A percentile compares a stretch with the other conserved stretches of the same genome.
Conservation (phyloP, 2,329 filamentous ascomycete species). For the Botrytis deweyae region DNA sequence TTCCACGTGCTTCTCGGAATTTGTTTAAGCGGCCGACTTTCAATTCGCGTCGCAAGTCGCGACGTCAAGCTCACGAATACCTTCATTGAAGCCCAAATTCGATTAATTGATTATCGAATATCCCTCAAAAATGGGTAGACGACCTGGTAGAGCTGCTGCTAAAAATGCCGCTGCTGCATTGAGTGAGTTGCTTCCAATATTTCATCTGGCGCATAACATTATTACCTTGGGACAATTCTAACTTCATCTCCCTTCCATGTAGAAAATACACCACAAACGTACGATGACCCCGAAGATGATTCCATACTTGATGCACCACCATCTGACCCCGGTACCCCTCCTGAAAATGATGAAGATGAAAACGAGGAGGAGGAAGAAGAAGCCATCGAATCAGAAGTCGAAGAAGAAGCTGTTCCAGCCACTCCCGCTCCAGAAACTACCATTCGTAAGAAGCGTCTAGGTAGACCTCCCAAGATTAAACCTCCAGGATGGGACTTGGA, state of each 20-base stretch:
- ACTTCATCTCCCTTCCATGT: slow-evolving; percentile 19
- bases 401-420: slow-evolving; percentile 42
- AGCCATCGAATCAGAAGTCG: slow-evolving; percentile 40
- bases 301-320: slow-evolving; percentile 43
- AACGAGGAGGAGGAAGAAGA: slow-evolving; percentile 40
- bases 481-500: slow-evolving; percentile 72
- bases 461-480: slow-evolving; percentile 80
- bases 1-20: not conserved
- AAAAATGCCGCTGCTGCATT: slow-evolving; percentile 54
- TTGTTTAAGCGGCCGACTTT: slow-evolving; percentile 14
- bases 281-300: slow-evolving; percentile 48
- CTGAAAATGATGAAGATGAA: slow-evolving; percentile 42
- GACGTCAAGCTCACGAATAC: slow-evolving; percentile 2
- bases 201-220: slow-evolving; percentile 27
- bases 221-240: slow-evolving; percentile 3
- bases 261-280: slow-evolving; percentile 51
- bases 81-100: not conserved
- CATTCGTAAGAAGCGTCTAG: slow-evolving; percentile 72
- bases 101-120: slow-evolving; percentile 11
- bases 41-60: slow-evolving; percentile 11
- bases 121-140: slow-evolving; percentile 42
- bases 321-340: slow-evolving; percentile 35
- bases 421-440: slow-evolving; percentile 46
- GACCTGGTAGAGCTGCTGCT: slow-evolving; percentile 54
- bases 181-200: slow-evolving; percentile 43